Base-by-base conservation (phyloP, 2,329 filamentous ascomycete species). In the Gaeumannomyces sp. region DNA sequence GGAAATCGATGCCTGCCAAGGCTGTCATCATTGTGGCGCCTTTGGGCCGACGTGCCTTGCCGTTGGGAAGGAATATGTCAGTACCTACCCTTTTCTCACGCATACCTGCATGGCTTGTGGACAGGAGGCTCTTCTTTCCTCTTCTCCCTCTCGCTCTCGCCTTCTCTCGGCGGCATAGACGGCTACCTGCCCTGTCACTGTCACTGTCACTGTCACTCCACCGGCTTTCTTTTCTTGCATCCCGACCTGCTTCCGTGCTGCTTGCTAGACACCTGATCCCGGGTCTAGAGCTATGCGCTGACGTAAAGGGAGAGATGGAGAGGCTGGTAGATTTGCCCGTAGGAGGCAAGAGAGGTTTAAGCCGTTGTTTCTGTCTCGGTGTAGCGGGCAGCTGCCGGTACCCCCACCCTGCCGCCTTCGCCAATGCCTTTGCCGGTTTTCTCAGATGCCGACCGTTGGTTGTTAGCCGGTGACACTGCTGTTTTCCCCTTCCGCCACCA, bases 11-110 rank as follows among this genome's bases (percentile, higher is more conserved):
- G 3, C 10, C 45, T n/a, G 19, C 45, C 22, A 25, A 11, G 19
- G 8, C 11, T 53, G 6, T 53, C 45, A 53, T 25, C 19, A 22
- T 38, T 13, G 13, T 59, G 57, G 57, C 27, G 57, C 14, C 31
- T 35, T 60, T 60, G 59, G 59, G 59, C 59, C 28, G 59, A 35
- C 31, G 27, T 60, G 59, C 59, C 31, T 60, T 38, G 59, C 31
- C 31, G 31, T 60, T 60, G 59, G 59, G 59, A 60, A 35, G 28
- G 27, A 31, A 59, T 53, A n/a, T 53, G 22, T 59, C 57, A 4
- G 27, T 10, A 16, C n/a, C 29, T 59, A 31, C 13, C 27, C 8
- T 31, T 58, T 53, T 53, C 45, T 53, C 22, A 25, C 45, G 10
- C n/a, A 53, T 25, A 53, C 45, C 22, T 11, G 10, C 19, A 53